Base-by-base conservation (phyloP, 352 stramenopile species). In the Pythium sukuiense region DNA sequence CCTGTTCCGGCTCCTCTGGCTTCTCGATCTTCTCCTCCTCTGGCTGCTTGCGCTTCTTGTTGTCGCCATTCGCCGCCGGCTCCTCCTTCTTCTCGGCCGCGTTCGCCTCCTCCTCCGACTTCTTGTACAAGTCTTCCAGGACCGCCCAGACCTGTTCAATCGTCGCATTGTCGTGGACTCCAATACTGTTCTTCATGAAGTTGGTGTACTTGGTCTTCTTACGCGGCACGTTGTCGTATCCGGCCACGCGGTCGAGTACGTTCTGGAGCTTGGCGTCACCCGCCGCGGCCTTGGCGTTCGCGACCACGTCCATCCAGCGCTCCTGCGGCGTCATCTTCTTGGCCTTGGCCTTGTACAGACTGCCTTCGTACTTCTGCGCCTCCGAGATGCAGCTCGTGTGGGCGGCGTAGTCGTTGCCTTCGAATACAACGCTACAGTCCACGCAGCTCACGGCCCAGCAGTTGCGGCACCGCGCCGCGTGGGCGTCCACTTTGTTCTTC, bases 121-220 rank as follows among this genome's bases (percentile, higher is more conserved):
- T 71, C 60, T 92, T 90, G 58, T 88, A 88, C 20, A 70, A 70
- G 13, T 73, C 75, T 52, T 94, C 86, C 20, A 94, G 83, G 33
- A 94, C 83, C 0, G 52, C 76, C 83, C 84, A 97, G 7, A 92
- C 71, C 16, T 80, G 79, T 32, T 92, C 79, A 20, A 92, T 76
- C 12, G 82, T 73, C 30, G 62, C 46, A 33, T 71, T 59, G 56
- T 89, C 76, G 9, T 68, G 67, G 20, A 92, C 52, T 35, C 76
- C 76, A 43, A 97, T 78, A 67, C 79, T 93, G 73, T 97, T 97
- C 60, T 75, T 80, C 57, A 95, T 80, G 68, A 97, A 98, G 75
- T 98, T 98, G 63, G 90, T 67, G 63, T 98, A 98, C 71, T 98
- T 98, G 70, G 90, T 83, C 67, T 97, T 88, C 72, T 98, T 97